Base-by-base conservation (phyloP, 192 early-diverging fungal genomes). In the Coemansia sp. region DNA sequence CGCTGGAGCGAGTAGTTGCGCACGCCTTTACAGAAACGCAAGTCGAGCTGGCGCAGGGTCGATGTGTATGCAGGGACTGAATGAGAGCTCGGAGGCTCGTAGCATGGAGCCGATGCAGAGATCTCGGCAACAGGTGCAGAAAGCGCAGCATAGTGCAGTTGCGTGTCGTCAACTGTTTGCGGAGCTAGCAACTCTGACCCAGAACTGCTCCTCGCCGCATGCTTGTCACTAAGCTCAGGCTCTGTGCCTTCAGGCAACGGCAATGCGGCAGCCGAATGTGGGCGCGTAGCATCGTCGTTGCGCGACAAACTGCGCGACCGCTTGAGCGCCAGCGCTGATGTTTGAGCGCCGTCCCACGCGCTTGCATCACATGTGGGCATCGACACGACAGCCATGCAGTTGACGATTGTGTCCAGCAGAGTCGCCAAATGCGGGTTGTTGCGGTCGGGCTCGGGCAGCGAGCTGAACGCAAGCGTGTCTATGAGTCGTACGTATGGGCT, bases 1-100 rank as follows among this genome's bases (percentile, higher is more conserved):
- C 80, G 70, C 67, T 84, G 82, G 25, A 87, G 72, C 38, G 82
- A 74, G 61, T 76, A 85, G 76, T 85, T 84, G 39, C 77, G 74
- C n/a, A 85, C 70, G 45, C 86, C 84, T 55, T 84, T 82, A 73
- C 84, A 85, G 65, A 87, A 87, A 15, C 79, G 58, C 56, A 87
- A 66, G 48, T 87, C 84, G 38, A 87, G 71, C 21, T 78, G 66
- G 25, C 67, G 76, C 49, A 87, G 66, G 17, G 74, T 66, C 23
- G 74, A 69, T 2, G 32, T 27, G 38, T 70, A 73, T 12, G 27
- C 15, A 17, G 52, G 32, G 17, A 22, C 48, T 57, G 29, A 2
- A n/a, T 58, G 52, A 19, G 17, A 21, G 50, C 50, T 23, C 9
- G 21, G 52, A 53, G 24, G 4, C 52, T 49, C 17, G 17, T 17